These are phyloP conservation scores for Periconia sp. DNA, from an alignment of 2,329 filamentous ascomycete species.

Conservation along the genomic window DNA sequence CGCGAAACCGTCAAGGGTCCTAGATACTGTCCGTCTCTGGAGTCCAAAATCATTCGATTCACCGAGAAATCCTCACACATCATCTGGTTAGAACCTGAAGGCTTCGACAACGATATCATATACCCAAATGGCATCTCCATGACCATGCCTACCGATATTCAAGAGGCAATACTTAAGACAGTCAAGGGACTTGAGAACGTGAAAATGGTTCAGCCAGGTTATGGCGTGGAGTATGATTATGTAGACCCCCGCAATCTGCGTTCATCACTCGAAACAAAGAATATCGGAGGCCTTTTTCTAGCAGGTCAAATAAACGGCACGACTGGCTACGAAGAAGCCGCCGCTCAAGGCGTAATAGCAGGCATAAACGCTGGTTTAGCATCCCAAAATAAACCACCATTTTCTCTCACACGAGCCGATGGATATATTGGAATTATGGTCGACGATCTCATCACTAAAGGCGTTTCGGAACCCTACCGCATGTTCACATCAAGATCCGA, in stretches of 20 bases:
- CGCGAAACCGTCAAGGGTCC: slow-evolving; percentile 93
- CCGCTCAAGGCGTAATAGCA: slow-evolving; percentile 88
- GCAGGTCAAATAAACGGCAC: slow-evolving; percentile 98
- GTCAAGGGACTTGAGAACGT: slow-evolving; percentile 88
- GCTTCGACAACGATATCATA: slow-evolving; percentile 85
- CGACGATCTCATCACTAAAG: slow-evolving; percentile 95
- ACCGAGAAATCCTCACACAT: slow-evolving; percentile 80
- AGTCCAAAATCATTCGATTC: slow-evolving; percentile 93
- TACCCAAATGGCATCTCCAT: slow-evolving; percentile 98
- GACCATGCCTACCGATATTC: slow-evolving; percentile 89
- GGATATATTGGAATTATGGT: slow-evolving; percentile 99
- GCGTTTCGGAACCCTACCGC: slow-evolving; percentile 93
- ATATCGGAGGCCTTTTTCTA: slow-evolving; percentile 85
- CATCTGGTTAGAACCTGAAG: slow-evolving; percentile 97
- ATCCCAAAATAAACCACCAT: slow-evolving; percentile 67
- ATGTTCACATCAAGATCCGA: slow-evolving; percentile 98
- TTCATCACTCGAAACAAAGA: slow-evolving; percentile 92
- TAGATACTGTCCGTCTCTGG: slow-evolving; percentile 92
- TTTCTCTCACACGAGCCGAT: slow-evolving; percentile 79
- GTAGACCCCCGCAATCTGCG: slow-evolving; percentile 89
- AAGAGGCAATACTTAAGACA: slow-evolving; percentile 83
- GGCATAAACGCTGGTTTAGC: slow-evolving; percentile 93
- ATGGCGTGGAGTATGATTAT: slow-evolving; percentile 98
- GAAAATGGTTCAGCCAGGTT: slow-evolving; percentile 91
- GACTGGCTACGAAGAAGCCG: slow-evolving; percentile 96